These are phyloP conservation scores for Rhizopogon parksii DNA, from an alignment of 1,284 basidiomycete species.

Conservation along the genomic window DNA sequence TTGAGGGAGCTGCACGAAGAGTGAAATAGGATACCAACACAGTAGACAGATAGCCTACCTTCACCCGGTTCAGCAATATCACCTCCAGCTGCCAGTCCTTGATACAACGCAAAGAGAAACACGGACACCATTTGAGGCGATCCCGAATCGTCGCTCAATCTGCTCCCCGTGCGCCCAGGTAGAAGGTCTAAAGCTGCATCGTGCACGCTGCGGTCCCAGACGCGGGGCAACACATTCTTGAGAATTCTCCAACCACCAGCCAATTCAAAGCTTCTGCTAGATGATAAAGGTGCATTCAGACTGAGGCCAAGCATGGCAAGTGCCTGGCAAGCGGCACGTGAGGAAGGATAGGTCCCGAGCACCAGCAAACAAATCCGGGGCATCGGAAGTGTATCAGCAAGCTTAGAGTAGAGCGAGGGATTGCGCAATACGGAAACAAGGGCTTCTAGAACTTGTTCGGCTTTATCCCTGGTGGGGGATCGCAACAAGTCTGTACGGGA, in stretches of 20 bases:
- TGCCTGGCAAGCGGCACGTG: conserved; percentile 52
- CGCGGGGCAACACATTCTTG: conserved; percentile 54
- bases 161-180: conserved; percentile 35
- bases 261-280: conserved; percentile 68
- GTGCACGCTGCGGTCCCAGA: conserved; percentile 63
- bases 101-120: conserved; percentile 56
- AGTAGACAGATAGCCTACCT: not conserved
- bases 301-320: conserved; percentile 55
- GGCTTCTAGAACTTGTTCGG: conserved; percentile 53
- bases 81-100: conserved; percentile 4
- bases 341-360: conserved; percentile 60
- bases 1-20: conserved; percentile 18
- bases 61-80: not conserved
- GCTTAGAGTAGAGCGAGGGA: conserved; percentile 50
- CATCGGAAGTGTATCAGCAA: conserved; percentile 62
- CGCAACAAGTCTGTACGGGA: conserved; percentile 40
- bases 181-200: conserved; percentile 59
- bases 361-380: conserved; percentile 69
- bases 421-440: conserved; percentile 53
- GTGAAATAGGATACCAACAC: not conserved
- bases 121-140: conserved; percentile 65
- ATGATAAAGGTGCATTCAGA: conserved; percentile 47
- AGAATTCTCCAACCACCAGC: conserved; percentile 70
- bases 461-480: conserved; percentile 35
- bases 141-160: conserved; percentile 19